Evolutionary conservation across 352 stramenopile genomes (phyloP).

Genomic region (Aphanomyces stellatus): DNA sequence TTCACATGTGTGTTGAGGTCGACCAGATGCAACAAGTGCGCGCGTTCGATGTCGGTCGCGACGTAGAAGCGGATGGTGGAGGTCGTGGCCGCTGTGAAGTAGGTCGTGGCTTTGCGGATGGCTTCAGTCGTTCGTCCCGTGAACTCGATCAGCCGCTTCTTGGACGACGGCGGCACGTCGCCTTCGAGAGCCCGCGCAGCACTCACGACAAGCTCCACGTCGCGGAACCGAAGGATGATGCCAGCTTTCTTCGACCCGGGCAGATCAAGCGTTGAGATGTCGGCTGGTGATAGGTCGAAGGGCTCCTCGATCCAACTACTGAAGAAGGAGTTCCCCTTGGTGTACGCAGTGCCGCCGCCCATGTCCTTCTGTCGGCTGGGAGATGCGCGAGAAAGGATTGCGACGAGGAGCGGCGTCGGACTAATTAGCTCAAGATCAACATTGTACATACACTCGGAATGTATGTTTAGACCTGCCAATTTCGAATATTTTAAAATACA

Average conservation of each 20-base stretch:
- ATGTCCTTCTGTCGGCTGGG: too few species aligned
- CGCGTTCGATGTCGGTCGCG: constrained; percentile 3
- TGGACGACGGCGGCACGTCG: neutral
- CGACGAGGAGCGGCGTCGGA: too few species aligned
- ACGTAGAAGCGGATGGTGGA: constrained; percentile 10
- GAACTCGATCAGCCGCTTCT: constrained; percentile 7
- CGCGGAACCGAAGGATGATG: neutral
- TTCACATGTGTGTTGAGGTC: constrained; percentile 8
- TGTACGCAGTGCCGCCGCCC: constrained; percentile 12
- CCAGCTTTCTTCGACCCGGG: neutral
- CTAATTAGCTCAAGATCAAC: too few species aligned
- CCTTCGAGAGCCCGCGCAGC: neutral
- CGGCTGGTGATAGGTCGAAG: constrained; percentile 8
- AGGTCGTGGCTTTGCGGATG: constrained; percentile 13
- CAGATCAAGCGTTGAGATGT: constrained; percentile 6
- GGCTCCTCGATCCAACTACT: constrained; percentile 11
- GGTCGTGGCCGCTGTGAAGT: constrained; percentile 14
- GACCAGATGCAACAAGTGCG: constrained; percentile 12
- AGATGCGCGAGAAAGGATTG: too few species aligned
- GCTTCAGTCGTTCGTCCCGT: constrained; percentile 2
- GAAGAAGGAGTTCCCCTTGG: constrained; percentile 11
- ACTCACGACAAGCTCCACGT: neutral
- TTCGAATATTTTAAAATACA: too few species aligned
- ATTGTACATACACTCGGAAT: too few species aligned
- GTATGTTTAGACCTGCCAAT: too few species aligned